Evolutionary conservation across 768 basidiomycete species (phyloP), one percentile per base, ranked within the genome.

Genomic region (Boletus sp.): DNA sequence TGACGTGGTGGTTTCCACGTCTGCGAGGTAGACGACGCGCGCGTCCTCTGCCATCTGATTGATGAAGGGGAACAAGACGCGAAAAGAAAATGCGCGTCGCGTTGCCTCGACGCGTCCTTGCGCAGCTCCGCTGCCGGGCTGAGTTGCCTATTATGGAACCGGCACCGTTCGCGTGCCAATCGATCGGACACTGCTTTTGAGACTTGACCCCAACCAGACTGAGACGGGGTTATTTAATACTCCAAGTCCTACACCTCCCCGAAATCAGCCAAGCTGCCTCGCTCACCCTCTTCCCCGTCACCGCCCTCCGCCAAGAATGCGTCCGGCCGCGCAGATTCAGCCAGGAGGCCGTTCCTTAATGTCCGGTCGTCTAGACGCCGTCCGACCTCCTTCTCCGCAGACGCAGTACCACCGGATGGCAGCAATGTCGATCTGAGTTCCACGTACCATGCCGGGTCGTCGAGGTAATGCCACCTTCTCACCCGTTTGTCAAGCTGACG

Each of bases 401-500:
- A 57, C 29, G 56, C 41, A 39, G 51, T 56, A 17, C 68, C 57
- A 3, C 71, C 67, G 24, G 58, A 69, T 30, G 60, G 62, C 40
- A 70, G 73, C 55, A 72, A 71, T 57, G 66, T 84, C 62, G 90
- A 86, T 62, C 84, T 90, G 85, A 93, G 89, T 66, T 92, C 90
- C 12, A 92, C 90, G 62, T 93, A 93, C 73, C 87, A 91, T 56
- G 91, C 86, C 30, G 91, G 91, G 45, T 90, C 90, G 35, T 92
- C 90, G 10, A 84, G 87, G 89, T 88, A 64, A 59, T 81, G 64
- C 40, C n/a, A 24, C 15, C 24, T 36, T 57, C 18, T 52, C 48
- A 3, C 8, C 9, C 4, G 7, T 54, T 5, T 54, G 44, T 50
- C 28, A 29, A 42, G 35, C 56, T 67, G 57, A 83, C 44, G 14